A percentile compares a stretch with the other conserved stretches of the same genome.
Conservation (phyloP, 257 asterid genomes). For the Pogostemon cablin region DNA sequence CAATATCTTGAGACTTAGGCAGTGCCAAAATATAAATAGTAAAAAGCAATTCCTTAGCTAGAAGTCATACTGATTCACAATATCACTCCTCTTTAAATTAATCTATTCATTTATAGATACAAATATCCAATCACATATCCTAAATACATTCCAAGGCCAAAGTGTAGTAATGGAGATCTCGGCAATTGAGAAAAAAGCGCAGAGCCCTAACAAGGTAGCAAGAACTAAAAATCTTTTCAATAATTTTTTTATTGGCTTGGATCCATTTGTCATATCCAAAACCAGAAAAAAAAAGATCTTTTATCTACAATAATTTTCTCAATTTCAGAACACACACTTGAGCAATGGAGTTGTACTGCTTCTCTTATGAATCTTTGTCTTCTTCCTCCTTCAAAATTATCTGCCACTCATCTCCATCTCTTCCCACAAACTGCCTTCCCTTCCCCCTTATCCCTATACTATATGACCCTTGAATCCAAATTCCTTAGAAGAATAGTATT, state of each 20-base stretch:
- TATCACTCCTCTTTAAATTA: not conserved
- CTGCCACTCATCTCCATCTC: conserved; percentile 35
- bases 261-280: conserved; percentile 35
- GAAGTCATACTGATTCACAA: conserved; percentile 3
- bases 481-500: conserved; percentile 37
- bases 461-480: conserved; percentile 41
- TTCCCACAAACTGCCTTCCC: conserved; percentile 35
- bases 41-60: conserved; percentile 1
- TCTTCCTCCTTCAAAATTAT: conserved; percentile 41
- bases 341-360: conserved; percentile 49
- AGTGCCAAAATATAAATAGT: conserved; percentile 19
- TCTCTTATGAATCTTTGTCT: conserved; percentile 45
- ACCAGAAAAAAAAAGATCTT: conserved; percentile 7
- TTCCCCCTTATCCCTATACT: conserved; percentile 35
- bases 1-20: conserved; percentile 4
- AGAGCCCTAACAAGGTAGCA: conserved; percentile 78
- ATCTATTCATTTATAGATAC: not conserved
- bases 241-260: conserved; percentile 9
- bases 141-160: conserved; percentile 98
- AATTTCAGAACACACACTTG: not conserved
- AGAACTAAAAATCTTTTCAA: conserved; percentile 46
- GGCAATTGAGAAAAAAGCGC: conserved; percentile 97
- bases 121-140: conserved; percentile 1
- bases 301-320: not conserved
- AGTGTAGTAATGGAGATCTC: conserved; percentile 98